Base-by-base conservation (phyloP, 371 early-diverging fungal species). In the Entomophthora muscae region DNA sequence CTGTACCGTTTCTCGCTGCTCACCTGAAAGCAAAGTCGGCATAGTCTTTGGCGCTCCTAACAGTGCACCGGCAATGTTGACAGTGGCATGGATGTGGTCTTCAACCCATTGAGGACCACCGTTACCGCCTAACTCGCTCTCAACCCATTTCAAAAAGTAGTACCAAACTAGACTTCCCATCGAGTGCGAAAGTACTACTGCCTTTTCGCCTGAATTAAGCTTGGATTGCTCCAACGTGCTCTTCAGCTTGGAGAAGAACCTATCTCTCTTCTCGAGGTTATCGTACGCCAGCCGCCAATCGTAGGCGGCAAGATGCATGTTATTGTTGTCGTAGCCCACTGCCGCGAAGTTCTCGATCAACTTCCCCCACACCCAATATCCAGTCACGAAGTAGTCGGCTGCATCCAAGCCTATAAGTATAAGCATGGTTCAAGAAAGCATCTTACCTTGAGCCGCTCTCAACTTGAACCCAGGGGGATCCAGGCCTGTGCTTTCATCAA, bases 61-160 rank as follows among this genome's bases (percentile, higher is more conserved):
- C 71, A 90, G 71, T 1, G 96, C 86, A 1, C 92, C 93, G 0
- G 86, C 93, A 69, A 95, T 88, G 64, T 89, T 87, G 55, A 91
- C 84, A 70, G 89, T 80, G 0, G 86, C 72, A 55, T 90, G 83
- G 54, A 96, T 81, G 65, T 95, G 83, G 32, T 84, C 71, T 33
- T 88, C 82, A 5, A 84, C 82, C 97, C 97, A 95, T 24, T 67
- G 66, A 0, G 74, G 64, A 2, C 91, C 91, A 57, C 84, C 89
- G 5, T 83, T 76, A 10, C 89, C 92, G 30, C 88, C 89, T 1
- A 67, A 21, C n/a, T 74, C 69, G 23, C 81, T 78, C 68, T 88
- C 85, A 0, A 86, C 93, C 96, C 96, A 97, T 57, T 89, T 86
- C 64, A 96, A 76, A 71, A 97, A 95, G 71, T 95, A 90, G 42